Evolutionary conservation across 441 rosid species (phyloP).

Genomic region (Heliophila coronopifolia): DNA sequence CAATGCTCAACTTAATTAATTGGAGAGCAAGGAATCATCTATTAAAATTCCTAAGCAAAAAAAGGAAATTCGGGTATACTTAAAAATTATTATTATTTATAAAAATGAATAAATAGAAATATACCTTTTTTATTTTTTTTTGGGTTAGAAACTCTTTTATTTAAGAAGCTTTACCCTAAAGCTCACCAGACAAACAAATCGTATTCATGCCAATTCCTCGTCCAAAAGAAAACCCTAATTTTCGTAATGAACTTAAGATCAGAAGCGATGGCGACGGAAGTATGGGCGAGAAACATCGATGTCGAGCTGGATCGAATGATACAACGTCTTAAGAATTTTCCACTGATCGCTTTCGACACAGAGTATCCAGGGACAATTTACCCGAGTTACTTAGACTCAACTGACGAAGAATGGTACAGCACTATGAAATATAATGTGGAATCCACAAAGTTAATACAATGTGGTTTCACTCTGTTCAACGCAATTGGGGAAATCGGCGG

Average conservation of each 20-base stretch:
- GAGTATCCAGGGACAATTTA: slow-evolving; percentile 4
- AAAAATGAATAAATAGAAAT: background rate
- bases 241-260: slow-evolving; percentile 3
- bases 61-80: too few relatives aligned
- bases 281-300: slow-evolving; percentile 17
- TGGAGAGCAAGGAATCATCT: too few relatives aligned
- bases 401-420: background rate
- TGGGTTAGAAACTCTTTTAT: background rate
- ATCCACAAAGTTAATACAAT: slow-evolving; percentile 20
- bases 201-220: slow-evolving; percentile 21
- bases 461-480: slow-evolving; percentile 25
- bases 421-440: slow-evolving; percentile 19
- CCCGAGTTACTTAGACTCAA: background rate
- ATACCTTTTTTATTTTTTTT: too few relatives aligned
- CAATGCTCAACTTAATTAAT: too few relatives aligned
- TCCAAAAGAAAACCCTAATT: slow-evolving; percentile 6
- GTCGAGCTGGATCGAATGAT: background rate
- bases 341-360: slow-evolving; percentile 25
- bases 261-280: background rate
- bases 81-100: too few relatives aligned
- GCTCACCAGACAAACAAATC: slow-evolving; percentile 2
- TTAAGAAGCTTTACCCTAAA: slow-evolving; percentile 23
- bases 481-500: slow-evolving; percentile 27
- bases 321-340: background rate
- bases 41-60: too few relatives aligned